Base-by-base conservation (phyloP, 2,329 filamentous ascomycete genomes). In the Remersonia thermophila region DNA sequence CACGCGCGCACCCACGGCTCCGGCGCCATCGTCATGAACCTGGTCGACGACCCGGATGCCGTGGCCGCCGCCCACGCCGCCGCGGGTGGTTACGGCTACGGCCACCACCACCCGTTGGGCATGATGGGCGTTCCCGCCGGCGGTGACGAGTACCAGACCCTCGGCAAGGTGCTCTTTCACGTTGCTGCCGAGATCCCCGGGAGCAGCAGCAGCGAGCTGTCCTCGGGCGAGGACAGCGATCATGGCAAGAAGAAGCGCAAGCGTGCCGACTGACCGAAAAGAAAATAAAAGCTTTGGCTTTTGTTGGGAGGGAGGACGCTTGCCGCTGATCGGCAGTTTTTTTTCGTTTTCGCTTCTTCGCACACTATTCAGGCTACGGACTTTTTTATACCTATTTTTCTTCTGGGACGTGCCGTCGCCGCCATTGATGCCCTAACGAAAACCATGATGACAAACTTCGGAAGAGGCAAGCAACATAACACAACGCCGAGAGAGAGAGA, bases 1-100 rank as follows among this genome's bases (percentile, higher is more conserved):
- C 91, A 98, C 58, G 80, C 91, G 46, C 78, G 91, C 45, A 98
- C 91, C 4, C 91, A 98, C 55, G 86, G 86, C 38, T 81, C 79
- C 40, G 85, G 86, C 43, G 83, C 86, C 42, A 83, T 95, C 47
- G 79, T 93, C 53, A 89, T 96, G 80, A 83, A 84, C 52, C 72
- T 95, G 33, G 69, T 93, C 33, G 83, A 89, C 46, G 73, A 80
- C 37, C 71, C 71, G 30, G 80, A 84, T 4, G 56, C 50, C 15
- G 57, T 52, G 46, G 58, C 42, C 49, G 59, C 41, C 47, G 58
- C 39, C 6, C 50, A 49, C 16, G 47, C 42, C 15, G 44, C 27
- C 47, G 7, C 46, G 31, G 46, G 47, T 31, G 42, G 52, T 2
- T 59, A 59, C 35, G 28, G 20, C 20, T 23, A 23, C 20, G 20